Conservation (phyloP, 1,284 basidiomycete species). For the Leccinum subrobustum region DNA sequence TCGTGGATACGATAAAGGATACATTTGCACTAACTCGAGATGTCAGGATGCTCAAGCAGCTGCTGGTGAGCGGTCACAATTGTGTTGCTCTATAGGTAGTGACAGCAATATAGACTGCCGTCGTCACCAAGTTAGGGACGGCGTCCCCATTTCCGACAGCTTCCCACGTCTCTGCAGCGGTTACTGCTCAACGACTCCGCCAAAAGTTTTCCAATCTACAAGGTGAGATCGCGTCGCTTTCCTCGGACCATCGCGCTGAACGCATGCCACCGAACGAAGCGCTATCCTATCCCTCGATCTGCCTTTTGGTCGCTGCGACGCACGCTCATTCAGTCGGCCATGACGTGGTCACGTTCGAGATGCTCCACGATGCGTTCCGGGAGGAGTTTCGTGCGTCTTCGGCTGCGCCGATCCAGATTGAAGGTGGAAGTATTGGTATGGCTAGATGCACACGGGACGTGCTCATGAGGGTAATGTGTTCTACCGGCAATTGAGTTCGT, state of each 20-base stretch:
- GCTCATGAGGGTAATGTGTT: constrained; percentile 55
- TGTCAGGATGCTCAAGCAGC: constrained; percentile 57
- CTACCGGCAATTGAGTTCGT: not conserved
- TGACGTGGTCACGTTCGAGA: constrained; percentile 72
- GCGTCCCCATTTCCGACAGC: constrained; percentile 52
- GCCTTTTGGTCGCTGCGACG: constrained; percentile 67
- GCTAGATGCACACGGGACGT: constrained; percentile 59
- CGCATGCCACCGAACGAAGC: constrained; percentile 37
- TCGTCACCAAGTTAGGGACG: constrained; percentile 47
- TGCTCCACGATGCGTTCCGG: constrained; percentile 68
- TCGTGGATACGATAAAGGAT: constrained; percentile 49
- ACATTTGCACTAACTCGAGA: constrained; percentile 70
- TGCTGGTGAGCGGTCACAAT: constrained; percentile 55
- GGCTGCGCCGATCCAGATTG: constrained; percentile 70
- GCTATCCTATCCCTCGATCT: constrained; percentile 69
- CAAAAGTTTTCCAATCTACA: constrained; percentile 48
- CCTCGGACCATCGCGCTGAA: constrained; percentile 4
- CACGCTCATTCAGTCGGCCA: constrained; percentile 68
- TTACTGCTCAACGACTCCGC: constrained; percentile 53
- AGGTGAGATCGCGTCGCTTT: constrained; percentile 38
- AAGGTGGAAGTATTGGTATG: constrained; percentile 75
- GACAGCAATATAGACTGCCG: constrained; percentile 44
- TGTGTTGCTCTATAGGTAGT: constrained; percentile 24
- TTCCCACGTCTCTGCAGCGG: constrained; percentile 40
- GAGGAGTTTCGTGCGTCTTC: constrained; percentile 65